A percentile compares a stretch with the other conserved stretches of the same genome.
Evolutionary conservation across 148 eudicot genomes (phyloP).

Genomic region (Cornus florida): DNA sequence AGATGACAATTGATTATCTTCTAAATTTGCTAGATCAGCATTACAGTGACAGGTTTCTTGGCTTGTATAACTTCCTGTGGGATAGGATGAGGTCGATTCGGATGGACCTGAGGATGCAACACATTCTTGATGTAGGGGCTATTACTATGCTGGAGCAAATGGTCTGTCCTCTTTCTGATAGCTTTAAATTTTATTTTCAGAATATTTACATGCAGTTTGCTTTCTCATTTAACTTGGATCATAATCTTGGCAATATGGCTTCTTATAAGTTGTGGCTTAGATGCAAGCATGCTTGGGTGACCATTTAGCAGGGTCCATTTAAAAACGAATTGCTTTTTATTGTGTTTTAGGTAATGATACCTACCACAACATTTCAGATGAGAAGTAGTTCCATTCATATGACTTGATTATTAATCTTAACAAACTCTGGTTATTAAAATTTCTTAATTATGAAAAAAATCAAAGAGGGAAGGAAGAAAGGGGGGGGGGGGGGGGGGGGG

Average conservation of each 20-base stretch:
- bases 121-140: conserved; percentile 77
- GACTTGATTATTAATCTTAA: neutral
- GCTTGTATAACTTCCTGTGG: conserved; percentile 94
- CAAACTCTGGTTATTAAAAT: neutral
- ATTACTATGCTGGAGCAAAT: conserved; percentile 95
- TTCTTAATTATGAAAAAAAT: neutral
- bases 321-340: neutral
- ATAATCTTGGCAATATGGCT: neutral
- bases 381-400: neutral
- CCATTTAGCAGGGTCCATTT: neutral
- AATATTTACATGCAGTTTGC: conserved; percentile 1
- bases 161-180: conserved; percentile 47
- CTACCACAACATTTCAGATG: neutral
- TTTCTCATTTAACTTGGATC: neutral
- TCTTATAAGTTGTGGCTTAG: neutral
- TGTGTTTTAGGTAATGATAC: neutral
- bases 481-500: too few relatives aligned
- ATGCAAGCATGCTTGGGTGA: neutral
- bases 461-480: too few relatives aligned
- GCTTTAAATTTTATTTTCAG: conserved; percentile 10
- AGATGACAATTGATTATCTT: conserved; percentile 88
- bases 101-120: conserved; percentile 99
- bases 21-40: conserved; percentile 73
- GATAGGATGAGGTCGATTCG: conserved; percentile 98
- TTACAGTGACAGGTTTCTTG: conserved; percentile 79